Percentiles rank a stretch among this genome's conserved stretches.
Conservation (phyloP, 1,284 basidiomycete species). For the Pyrrhoderma noxium region DNA sequence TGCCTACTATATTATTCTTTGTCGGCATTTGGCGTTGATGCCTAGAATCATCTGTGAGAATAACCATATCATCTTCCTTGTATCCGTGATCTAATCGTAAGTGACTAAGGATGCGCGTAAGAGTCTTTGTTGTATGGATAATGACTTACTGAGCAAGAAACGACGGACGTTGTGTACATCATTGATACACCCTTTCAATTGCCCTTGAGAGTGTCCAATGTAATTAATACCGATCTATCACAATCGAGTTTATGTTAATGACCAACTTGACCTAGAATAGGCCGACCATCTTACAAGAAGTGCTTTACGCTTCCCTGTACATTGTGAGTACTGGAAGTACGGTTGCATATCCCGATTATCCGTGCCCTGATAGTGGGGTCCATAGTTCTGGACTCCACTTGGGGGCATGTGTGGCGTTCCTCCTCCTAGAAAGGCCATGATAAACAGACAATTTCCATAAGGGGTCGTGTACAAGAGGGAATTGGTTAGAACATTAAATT, state of each 20-base stretch:
- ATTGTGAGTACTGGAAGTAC: constrained; percentile 79
- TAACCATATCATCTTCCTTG: constrained; percentile 76
- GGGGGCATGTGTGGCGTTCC: constrained; percentile 49
- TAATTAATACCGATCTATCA: constrained; percentile 81
- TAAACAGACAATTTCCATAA: not conserved
- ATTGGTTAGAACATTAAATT: not conserved
- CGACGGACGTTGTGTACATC: constrained; percentile 72
- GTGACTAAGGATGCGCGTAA: not conserved
- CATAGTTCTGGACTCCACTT: constrained; percentile 56
- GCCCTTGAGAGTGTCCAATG: constrained; percentile 45
- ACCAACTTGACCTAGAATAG: not conserved
- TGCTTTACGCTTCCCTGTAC: constrained; percentile 74
- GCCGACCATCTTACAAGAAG: constrained; percentile 49
- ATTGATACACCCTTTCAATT: constrained; percentile 81
- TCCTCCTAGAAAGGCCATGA: constrained; percentile 21
- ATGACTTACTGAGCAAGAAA: constrained; percentile 59
- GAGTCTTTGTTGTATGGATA: not conserved
- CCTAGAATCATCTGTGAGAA: constrained; percentile 70
- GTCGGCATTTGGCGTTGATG: constrained; percentile 68
- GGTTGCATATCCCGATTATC: constrained; percentile 36
- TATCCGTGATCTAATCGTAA: constrained; percentile 53
- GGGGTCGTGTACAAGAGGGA: not conserved
- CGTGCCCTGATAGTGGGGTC: constrained; percentile 49
- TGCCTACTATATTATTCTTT: constrained; percentile 68
- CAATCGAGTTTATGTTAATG: not conserved